Conservation (phyloP, 257 asterid genomes). For the Buddleja alternifolia region DNA sequence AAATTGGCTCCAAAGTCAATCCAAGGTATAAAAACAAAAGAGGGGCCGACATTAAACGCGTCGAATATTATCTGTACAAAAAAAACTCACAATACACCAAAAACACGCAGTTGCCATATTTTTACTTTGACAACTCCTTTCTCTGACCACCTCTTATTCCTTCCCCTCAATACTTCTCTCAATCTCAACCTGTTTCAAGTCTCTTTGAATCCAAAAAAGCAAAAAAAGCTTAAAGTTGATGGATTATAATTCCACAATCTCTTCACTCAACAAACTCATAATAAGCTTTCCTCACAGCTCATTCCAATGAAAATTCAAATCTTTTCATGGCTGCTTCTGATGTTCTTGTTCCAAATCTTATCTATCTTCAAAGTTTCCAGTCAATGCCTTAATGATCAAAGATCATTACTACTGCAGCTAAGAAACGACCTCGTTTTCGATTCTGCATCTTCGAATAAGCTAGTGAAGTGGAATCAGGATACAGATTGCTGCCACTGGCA, state of each 20-base stretch:
- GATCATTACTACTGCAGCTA: conserved; percentile 45
- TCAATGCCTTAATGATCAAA: conserved; percentile 54
- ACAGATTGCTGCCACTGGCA: conserved; percentile 61
- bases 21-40: conserved; percentile 21
- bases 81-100: neutral
- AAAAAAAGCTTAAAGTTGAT: conserved; percentile 25
- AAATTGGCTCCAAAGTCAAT: conserved; percentile 35
- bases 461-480: conserved; percentile 45
- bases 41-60: conserved; percentile 44
- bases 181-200: conserved; percentile 4
- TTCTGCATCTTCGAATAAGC: conserved; percentile 31
- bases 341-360: conserved; percentile 32
- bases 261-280: conserved; percentile 32
- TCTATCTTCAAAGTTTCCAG: conserved; percentile 19
- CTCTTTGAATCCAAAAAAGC: conserved; percentile 13
- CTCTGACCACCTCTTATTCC: conserved; percentile 29
- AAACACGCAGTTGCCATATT: conserved; percentile 21
- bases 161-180: conserved; percentile 25
- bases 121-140: conserved; percentile 6
- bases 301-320: conserved; percentile 50
- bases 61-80: conserved; percentile 26
- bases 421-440: conserved; percentile 33
- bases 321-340: conserved; percentile 47
- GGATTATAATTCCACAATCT: conserved; percentile 28
- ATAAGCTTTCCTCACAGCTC: conserved; percentile 31